Evolutionary conservation across 805 yeast genomes (phyloP).

Genomic region (Kodamaea leandrae): DNA sequence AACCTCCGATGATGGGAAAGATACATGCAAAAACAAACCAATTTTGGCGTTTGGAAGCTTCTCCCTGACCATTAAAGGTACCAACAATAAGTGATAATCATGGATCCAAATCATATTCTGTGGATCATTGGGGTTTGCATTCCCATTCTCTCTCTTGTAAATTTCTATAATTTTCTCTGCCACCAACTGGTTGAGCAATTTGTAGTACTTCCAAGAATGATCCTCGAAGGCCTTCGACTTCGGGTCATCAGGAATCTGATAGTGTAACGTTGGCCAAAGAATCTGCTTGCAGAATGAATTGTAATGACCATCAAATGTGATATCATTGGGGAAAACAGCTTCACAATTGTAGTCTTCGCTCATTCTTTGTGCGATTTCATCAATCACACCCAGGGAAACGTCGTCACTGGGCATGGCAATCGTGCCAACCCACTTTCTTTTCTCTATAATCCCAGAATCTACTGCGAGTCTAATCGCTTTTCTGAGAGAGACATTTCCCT

Average conservation of each 20-base stretch:
- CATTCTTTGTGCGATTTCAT: conserved; percentile 50
- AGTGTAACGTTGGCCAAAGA: conserved; percentile 91
- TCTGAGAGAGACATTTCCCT: conserved; percentile 85
- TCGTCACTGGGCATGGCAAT: conserved; percentile 88
- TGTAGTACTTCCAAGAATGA: conserved; percentile 88
- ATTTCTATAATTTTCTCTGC: conserved; percentile 71
- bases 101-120: conserved; percentile 85
- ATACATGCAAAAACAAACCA: conserved; percentile 88
- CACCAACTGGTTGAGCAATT: conserved; percentile 66
- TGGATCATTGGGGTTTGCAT: conserved; percentile 34
- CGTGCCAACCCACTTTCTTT: conserved; percentile 81
- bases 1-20: conserved; percentile 94
- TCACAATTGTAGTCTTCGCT: conserved; percentile 51
- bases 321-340: conserved; percentile 73
- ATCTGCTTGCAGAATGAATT: conserved; percentile 90
- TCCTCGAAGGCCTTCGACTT: conserved; percentile 93
- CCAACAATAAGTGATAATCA: conserved; percentile 86
- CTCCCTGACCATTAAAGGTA: conserved; percentile 79
- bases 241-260: conserved; percentile 94
- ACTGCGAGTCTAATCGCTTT: conserved; percentile 74
- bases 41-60: conserved; percentile 78
- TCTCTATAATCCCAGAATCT: conserved; percentile 31
- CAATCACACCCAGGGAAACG: conserved; percentile 56
- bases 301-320: conserved; percentile 86
- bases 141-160: conserved; percentile 48